Conservation (phyloP, 1,284 basidiomycete genomes). For the Earliella scabrosa region DNA sequence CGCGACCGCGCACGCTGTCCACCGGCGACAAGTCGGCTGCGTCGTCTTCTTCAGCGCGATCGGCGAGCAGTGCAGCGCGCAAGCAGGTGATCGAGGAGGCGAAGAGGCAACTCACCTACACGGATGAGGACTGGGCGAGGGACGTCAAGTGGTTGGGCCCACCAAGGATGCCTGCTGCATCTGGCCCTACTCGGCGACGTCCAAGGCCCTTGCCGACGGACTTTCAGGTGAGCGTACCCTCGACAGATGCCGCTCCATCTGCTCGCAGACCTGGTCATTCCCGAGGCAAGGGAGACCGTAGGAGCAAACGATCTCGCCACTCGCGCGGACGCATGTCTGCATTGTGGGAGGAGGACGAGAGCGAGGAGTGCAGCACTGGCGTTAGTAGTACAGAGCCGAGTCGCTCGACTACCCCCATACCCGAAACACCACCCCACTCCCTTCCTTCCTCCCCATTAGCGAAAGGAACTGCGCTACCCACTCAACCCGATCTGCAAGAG, state of each 20-base stretch:
- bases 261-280: slow-evolving; percentile 15
- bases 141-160: slow-evolving; percentile 67
- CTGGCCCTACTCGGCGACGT: slow-evolving; percentile 24
- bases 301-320: slow-evolving; percentile 26
- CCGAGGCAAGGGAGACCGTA: slow-evolving; percentile 26
- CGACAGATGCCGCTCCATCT: slow-evolving; percentile 11
- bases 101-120: slow-evolving; percentile 38
- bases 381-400: slow-evolving; percentile 33
- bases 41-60: slow-evolving; percentile 20
- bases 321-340: slow-evolving; percentile 44
- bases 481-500: slow-evolving; percentile 15
- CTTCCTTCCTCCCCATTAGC: slow-evolving; percentile 15
- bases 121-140: slow-evolving; percentile 62
- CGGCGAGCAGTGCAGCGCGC: slow-evolving; percentile 18
- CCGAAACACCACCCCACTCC: slow-evolving; percentile 24
- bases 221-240: slow-evolving; percentile 24
- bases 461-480: slow-evolving; percentile 16
- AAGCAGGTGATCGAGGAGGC: slow-evolving; percentile 38
- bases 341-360: slow-evolving; percentile 49
- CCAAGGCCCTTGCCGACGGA: slow-evolving; percentile 27
- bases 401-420: slow-evolving; percentile 32
- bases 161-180: slow-evolving; percentile 34
- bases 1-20: slow-evolving; percentile 17
- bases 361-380: slow-evolving; percentile 32
- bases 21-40: slow-evolving; percentile 20